Evolutionary conservation across 176 grass and related monocot genomes (phyloP).

Genomic region (Raddia guianensis): DNA sequence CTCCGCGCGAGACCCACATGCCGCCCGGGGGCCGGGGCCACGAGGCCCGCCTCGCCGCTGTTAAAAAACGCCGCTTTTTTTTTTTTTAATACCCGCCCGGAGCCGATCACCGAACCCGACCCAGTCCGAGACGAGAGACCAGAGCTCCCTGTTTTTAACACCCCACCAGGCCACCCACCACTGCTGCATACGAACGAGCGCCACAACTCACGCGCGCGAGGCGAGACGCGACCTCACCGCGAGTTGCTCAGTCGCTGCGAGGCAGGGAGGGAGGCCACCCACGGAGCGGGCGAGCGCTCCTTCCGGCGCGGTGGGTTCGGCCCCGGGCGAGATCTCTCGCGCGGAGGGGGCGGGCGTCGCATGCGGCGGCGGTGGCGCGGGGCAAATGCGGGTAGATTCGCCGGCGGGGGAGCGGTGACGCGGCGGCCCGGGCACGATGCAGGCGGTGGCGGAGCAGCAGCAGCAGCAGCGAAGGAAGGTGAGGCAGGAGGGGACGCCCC

Average conservation of each 20-base stretch:
- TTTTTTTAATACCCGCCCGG: neutral
- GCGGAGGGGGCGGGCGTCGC: conserved; percentile 22
- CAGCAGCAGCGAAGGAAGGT: conserved; percentile 55
- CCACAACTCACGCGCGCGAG: neutral
- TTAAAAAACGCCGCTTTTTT: neutral
- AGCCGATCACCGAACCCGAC: neutral
- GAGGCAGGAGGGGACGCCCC: conserved; percentile 8
- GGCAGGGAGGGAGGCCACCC: conserved; percentile 1
- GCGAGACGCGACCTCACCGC: conserved; percentile 23
- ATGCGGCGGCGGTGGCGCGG: conserved; percentile 24
- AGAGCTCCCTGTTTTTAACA: neutral
- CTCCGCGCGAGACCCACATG: neutral
- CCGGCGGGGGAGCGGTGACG: conserved; percentile 19
- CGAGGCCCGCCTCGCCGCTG: neutral
- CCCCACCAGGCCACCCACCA: neutral
- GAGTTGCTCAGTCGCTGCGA: conserved; percentile 49
- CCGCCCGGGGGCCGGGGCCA: neutral
- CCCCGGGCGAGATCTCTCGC: conserved; percentile 18
- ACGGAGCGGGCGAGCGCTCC: conserved; percentile 33
- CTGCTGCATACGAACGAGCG: neutral
- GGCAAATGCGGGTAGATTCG: conserved; percentile 57
- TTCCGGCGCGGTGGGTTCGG: conserved; percentile 12
- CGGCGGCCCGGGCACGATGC: conserved; percentile 31
- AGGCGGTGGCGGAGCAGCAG: conserved; percentile 46
- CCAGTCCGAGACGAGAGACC: neutral